These are phyloP conservation scores for Penicillium fimorum DNA, from an alignment of 495 filamentous ascomycete genomes.

Conservation along the genomic window DNA sequence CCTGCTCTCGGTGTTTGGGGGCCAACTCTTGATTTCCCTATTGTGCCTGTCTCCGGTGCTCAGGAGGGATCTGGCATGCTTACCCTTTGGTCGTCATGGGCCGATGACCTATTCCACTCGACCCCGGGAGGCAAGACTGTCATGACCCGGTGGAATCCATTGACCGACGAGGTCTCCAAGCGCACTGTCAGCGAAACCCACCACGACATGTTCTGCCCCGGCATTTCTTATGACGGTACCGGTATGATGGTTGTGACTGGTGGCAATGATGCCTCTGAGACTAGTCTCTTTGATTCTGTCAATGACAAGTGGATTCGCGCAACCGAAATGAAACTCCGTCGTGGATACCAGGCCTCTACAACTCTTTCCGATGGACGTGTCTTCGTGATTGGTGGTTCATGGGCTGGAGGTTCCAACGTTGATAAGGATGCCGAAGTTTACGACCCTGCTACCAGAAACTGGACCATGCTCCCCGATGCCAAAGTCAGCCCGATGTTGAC, in stretches of 20 bases:
- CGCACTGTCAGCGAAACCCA: conserved; percentile 43
- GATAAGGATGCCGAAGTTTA: conserved; percentile 58
- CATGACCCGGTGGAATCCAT: conserved; percentile 15
- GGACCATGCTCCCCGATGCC: conserved; percentile 37
- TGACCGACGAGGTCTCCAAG: conserved; percentile 32
- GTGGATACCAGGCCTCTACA: conserved; percentile 58
- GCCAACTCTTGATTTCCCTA: conserved; percentile 50
- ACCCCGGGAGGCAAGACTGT: conserved; percentile 36
- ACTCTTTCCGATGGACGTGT: conserved; percentile 53
- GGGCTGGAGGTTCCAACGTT: conserved; percentile 39
- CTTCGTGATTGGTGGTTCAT: conserved; percentile 62
- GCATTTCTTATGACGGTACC: conserved; percentile 49
- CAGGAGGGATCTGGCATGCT: conserved; percentile 36
- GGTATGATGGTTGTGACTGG: conserved; percentile 57
- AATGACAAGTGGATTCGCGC: conserved; percentile 31
- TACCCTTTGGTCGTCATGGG: conserved; percentile 45
- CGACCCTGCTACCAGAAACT: conserved; percentile 35
- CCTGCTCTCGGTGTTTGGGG: conserved; percentile 41
- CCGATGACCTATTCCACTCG: conserved; percentile 34
- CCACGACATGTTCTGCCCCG: conserved; percentile 65
- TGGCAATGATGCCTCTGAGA: conserved; percentile 42
- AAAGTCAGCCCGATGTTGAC: conserved; percentile 51
- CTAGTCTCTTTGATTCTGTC: conserved; percentile 45
- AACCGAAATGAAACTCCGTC: conserved; percentile 44
- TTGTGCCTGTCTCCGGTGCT: conserved; percentile 46